phyloP scores from a whole-genome alignment of 345 rosid genomes.

The Bretschneidera sinensis region DNA sequence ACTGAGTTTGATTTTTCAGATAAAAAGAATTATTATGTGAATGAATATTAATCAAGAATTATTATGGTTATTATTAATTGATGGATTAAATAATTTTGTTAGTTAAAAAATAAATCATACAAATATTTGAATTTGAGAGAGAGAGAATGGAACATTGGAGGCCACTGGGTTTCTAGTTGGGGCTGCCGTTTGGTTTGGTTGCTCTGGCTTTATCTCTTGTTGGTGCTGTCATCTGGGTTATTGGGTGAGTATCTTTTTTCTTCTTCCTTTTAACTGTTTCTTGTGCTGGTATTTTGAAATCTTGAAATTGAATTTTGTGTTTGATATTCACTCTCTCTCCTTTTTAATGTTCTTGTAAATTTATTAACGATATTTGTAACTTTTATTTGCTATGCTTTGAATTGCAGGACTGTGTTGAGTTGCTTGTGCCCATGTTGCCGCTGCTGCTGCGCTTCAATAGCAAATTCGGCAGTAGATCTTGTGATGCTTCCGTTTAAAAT shows the following conservation, averaged over 20 bases:
- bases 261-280: not conserved
- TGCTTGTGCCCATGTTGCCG: conserved; percentile 84
- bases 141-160: conserved; percentile 62
- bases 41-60: too few relatives aligned
- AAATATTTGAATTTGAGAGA: too few relatives aligned
- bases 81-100: too few relatives aligned
- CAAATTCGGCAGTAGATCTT: conserved; percentile 58
- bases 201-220: conserved; percentile 58
- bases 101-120: too few relatives aligned
- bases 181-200: conserved; percentile 72
- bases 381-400: not conserved
- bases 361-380: not conserved
- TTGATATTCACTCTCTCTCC: not conserved
- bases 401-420: conserved; percentile 59
- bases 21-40: too few relatives aligned
- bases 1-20: too few relatives aligned
- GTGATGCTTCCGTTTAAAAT: conserved; percentile 65
- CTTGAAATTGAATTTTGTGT: not conserved
- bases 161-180: conserved; percentile 74
- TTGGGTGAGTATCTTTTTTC: conserved; percentile 44
- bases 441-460: conserved; percentile 63
- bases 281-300: not conserved
- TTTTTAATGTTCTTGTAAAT: not conserved
- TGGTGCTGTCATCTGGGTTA: conserved; percentile 69
- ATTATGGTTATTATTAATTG: too few relatives aligned